Percentiles rank a stretch among this genome's conserved stretches.
phyloP scores from a whole-genome alignment of 352 stramenopile species.

The Phytophthora ramorum region DNA sequence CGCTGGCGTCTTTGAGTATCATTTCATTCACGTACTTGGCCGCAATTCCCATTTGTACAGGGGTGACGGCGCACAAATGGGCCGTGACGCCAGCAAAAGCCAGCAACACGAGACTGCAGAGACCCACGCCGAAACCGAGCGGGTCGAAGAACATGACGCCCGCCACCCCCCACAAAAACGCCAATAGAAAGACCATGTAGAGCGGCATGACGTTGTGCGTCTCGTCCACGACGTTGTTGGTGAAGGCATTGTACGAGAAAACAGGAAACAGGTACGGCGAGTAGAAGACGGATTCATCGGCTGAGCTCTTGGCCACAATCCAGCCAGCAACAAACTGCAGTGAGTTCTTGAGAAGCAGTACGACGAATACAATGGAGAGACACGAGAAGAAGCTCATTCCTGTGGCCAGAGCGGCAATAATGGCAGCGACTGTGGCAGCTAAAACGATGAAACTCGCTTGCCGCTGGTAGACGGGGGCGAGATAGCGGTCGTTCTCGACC shows the following conservation, averaged over 20 bases:
- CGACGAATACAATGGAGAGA: constrained; percentile 85
- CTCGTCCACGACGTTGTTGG: constrained; percentile 92
- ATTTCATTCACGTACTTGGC: constrained; percentile 91
- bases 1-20: constrained; percentile 86
- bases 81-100: constrained; percentile 78
- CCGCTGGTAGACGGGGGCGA: constrained; percentile 66
- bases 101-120: constrained; percentile 88
- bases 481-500: constrained; percentile 85
- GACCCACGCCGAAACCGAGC: constrained; percentile 86
- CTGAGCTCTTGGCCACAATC: constrained; percentile 52
- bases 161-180: constrained; percentile 86
- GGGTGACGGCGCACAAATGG: constrained; percentile 82
- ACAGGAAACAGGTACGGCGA: constrained; percentile 91
- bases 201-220: constrained; percentile 71
- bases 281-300: constrained; percentile 80
- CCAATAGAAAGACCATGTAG: constrained; percentile 74
- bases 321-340: constrained; percentile 69
- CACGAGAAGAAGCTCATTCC: constrained; percentile 86
- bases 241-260: constrained; percentile 92
- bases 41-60: constrained; percentile 88
- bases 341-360: constrained; percentile 80
- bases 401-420: constrained; percentile 51
- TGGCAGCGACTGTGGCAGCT: constrained; percentile 37
- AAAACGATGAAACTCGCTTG: constrained; percentile 57
- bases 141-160: constrained; percentile 93